Evolutionary conservation across 78 protist species (phyloP), one percentile per base, ranked within the genome.

Genomic region (Planoprotostelium fungivorum): DNA sequence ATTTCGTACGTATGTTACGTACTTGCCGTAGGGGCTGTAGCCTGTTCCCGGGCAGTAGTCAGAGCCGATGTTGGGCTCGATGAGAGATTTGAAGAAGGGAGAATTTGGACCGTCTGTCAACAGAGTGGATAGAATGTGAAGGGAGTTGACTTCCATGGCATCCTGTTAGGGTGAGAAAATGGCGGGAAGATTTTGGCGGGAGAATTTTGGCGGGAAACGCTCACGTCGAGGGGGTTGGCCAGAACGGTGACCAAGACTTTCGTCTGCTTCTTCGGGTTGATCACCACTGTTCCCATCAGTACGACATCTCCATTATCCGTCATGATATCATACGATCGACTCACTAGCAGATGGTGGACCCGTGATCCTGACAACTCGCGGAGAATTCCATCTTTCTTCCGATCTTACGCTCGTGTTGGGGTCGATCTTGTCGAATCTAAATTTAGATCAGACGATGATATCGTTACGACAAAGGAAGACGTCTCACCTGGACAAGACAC

Each of bases 321-420:
- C 31, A 51, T 51, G 73, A 51, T 16, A 16, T 51, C 73, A 51
- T 51, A 16, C 31, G 5, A 16, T 25, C 34, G 1, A 91, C 94
- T 28, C 87, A 91, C 94, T 93, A 35, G 93, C 90, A 9, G 95
- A 89, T 9, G 94, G 94, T 10, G 91, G 93, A 87, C 95, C 88
- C 36, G 38, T 93, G 35, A 87, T 23, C 34, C 84, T 0, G 1
- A 93, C 63, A 38, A 86, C 36, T 37, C 88, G 63, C 35, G 95
- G 73, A 84, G 83, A 84, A 0, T 86, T n/a, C 95, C 95, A 93
- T 83, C 95, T 88, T 5, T 83, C 16, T 28, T 90, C 95, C 1
- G 87, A 36, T 0, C 34, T 37, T 29, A 92, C 85, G 28, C 37
- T 38, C 29, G 90, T 92, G 63, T 84, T 36, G 1, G 35, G 35